These are phyloP conservation scores for Ceratocystis ficicola DNA, from an alignment of 2,329 filamentous ascomycete species.

Conservation along the genomic window DNA sequence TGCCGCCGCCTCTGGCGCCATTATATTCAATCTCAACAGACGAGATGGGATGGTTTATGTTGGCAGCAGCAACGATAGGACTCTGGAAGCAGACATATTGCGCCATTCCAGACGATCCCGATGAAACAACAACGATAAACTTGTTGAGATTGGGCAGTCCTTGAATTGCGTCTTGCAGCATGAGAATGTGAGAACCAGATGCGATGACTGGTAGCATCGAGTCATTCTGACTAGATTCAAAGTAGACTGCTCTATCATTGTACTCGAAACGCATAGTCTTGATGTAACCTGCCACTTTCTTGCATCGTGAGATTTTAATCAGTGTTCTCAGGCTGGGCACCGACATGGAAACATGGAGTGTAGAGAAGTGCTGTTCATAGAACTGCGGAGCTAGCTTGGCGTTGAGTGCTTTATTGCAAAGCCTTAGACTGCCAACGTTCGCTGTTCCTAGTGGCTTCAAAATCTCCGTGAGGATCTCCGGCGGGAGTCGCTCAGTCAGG, in stretches of 20 bases:
- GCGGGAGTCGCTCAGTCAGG: not conserved
- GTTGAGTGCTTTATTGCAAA: not conserved
- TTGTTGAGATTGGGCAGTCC: not conserved
- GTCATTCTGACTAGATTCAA: not conserved
- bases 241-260: not conserved
- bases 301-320: not conserved
- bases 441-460: not conserved
- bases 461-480: not conserved
- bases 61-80: slow-evolving; percentile 6
- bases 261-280: not conserved
- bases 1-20: not conserved
- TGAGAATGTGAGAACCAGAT: not conserved
- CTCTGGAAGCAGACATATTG: not conserved
- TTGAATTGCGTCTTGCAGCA: not conserved
- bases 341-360: not conserved
- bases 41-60: not conserved
- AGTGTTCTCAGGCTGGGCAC: not conserved
- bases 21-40: not conserved
- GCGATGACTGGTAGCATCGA: not conserved
- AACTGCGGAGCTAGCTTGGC: not conserved
- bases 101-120: not conserved
- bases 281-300: not conserved
- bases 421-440: not conserved
- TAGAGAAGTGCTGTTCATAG: not conserved
- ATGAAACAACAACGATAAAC: not conserved